Conservation (phyloP, 345 rosid species). For the Garcia nutans region DNA sequence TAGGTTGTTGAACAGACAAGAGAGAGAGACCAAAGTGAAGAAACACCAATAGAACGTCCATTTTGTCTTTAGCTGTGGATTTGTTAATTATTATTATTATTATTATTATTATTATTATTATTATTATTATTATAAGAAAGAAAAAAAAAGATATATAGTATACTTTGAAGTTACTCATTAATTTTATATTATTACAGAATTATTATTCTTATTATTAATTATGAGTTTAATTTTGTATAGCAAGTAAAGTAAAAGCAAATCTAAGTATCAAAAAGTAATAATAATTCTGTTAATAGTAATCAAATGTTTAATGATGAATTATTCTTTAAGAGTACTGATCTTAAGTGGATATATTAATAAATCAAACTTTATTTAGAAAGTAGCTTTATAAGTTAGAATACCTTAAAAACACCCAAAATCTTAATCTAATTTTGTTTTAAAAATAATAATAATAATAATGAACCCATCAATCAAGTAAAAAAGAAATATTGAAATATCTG, state of each 20-base stretch:
- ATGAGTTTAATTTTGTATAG: conserved; percentile 20
- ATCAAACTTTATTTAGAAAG: too few relatives aligned
- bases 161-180: conserved; percentile 31
- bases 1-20: background rate
- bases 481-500: background rate
- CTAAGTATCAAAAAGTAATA: background rate
- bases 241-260: conserved; percentile 11
- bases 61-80: conserved; percentile 25
- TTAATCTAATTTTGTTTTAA: background rate
- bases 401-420: background rate
- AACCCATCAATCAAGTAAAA: background rate
- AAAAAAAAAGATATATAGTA: background rate
- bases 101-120: background rate
- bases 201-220: background rate
- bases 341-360: background rate
- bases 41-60: conserved; percentile 18
- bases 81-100: background rate
- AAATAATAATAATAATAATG: background rate
- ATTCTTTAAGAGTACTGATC: conserved; percentile 1
- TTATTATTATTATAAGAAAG: background rate
- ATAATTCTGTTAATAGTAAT: background rate
- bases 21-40: background rate
- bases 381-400: background rate
- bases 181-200: background rate
- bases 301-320: conserved; percentile 9